phyloP scores from a whole-genome alignment of 352 stramenopile genomes.

The Pythium guiyangense region DNA sequence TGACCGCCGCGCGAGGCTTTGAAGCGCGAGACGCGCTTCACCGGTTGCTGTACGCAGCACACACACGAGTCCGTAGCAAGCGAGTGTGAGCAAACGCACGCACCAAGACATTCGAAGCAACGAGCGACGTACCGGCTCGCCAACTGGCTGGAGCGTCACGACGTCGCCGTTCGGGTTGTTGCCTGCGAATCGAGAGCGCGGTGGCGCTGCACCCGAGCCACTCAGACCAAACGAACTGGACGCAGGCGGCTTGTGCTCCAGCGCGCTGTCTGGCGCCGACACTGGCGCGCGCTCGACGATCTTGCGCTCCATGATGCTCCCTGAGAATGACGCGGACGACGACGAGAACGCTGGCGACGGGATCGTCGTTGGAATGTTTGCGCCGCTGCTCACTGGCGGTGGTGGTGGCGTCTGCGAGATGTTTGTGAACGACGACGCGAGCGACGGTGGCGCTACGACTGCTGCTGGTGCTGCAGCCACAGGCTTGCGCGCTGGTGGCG shows the following conservation, averaged over 20 bases:
- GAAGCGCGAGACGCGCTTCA: slow-evolving; percentile 83
- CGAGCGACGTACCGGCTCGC: slow-evolving; percentile 55
- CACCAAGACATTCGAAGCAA: background rate
- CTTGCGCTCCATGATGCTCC: slow-evolving; percentile 65
- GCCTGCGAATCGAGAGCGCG: slow-evolving; percentile 50
- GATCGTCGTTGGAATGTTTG: slow-evolving; percentile 5
- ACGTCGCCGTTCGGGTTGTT: slow-evolving; percentile 66
- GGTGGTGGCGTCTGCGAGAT: slow-evolving; percentile 1
- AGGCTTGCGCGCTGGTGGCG: slow-evolving; percentile 7
- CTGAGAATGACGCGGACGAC: slow-evolving; percentile 56
- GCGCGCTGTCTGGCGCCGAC: background rate
- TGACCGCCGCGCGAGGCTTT: slow-evolving; percentile 40
- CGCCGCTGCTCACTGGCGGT: background rate
- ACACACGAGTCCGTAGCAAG: background rate
- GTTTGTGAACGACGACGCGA: slow-evolving; percentile 11
- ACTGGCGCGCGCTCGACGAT: slow-evolving; percentile 19
- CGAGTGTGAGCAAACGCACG: slow-evolving; percentile 5
- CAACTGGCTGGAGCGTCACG: slow-evolving; percentile 65
- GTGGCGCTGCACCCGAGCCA: slow-evolving; percentile 13
- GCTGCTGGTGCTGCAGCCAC: background rate
- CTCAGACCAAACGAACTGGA: slow-evolving; percentile 11
- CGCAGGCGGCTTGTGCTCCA: background rate
- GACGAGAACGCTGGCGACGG: slow-evolving; percentile 17
- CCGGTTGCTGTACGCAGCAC: slow-evolving; percentile 45
- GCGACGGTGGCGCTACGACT: slow-evolving; percentile 1